Base-by-base conservation (phyloP, 2,329 filamentous ascomycete species). In the Colletotrichum caudatum region DNA sequence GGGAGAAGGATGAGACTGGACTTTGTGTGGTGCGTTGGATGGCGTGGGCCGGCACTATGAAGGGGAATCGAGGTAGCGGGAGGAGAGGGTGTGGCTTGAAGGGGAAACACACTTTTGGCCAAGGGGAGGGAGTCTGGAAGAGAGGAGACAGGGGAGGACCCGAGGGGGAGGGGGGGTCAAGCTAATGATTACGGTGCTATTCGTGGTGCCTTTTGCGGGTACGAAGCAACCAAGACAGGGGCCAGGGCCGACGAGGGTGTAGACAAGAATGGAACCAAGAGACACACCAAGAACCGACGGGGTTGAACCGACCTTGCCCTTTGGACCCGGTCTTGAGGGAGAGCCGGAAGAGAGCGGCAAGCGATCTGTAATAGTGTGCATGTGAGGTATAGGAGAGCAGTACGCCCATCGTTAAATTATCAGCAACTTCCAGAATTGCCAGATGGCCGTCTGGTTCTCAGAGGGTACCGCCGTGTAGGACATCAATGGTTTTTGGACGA, bases 141-240 rank as follows among this genome's bases (percentile, higher is more conserved):
- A 39, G 33, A 57, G 61, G 48, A 60, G 53, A 63, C 69, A 64
- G 66, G 69, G 69, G 46, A 63, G 46, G 44, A 39, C 69, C 65
- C 26, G 29, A 60, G 57, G 53, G 59, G 54, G 69, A 12, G 37
- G 69, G 69, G 62, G 68, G 65, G 69, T 59, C 59, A 59, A 54
- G 65, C 65, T 53, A 71, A 64, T 69, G 56, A 69, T 71, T 66
- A 71, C 59, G 65, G 53, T 69, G 65, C 65, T 71, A 71, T 69
- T 71, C 69, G 69, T 69, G 59, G 69, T 71, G 65, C 65, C 59
- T 35, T 41, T 65, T 71, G 69, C 59, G 69, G 69, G 66, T 71
- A 71, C 69, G 20, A 56, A 69, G 69, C 63, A 64, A 69, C 65
- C 65, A 71, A 37, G 65, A 64, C 69, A 71, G 65, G 69, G 65